These are phyloP conservation scores for Pezicula carpinea DNA, from an alignment of 2,329 filamentous ascomycete genomes.

Conservation along the genomic window DNA sequence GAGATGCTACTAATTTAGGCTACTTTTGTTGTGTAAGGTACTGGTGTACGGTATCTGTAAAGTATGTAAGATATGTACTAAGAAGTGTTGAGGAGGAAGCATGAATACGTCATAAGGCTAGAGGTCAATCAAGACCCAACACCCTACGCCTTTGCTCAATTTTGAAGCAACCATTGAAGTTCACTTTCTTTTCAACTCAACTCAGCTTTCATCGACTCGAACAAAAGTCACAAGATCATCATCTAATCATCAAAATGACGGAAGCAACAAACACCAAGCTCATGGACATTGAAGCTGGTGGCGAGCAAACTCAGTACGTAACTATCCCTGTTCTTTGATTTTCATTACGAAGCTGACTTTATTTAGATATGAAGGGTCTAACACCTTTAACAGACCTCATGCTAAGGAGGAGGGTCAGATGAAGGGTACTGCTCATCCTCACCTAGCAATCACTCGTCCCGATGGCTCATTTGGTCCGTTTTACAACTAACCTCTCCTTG, in stretches of 20 bases:
- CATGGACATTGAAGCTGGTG: slow-evolving; percentile 55
- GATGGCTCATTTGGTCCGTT: too few species aligned
- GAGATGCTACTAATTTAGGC: too few species aligned
- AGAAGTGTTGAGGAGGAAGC: too few species aligned
- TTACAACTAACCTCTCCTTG: too few species aligned
- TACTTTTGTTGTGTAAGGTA: too few species aligned
- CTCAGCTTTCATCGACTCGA: too few species aligned
- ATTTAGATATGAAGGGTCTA: slow-evolving; percentile 52
- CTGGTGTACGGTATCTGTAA: too few species aligned
- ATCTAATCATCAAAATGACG: slow-evolving; percentile 7
- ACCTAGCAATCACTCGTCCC: too few species aligned
- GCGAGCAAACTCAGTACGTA: slow-evolving; percentile 53
- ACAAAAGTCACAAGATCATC: not conserved
- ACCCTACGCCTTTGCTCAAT: too few species aligned
- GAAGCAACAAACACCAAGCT: slow-evolving; percentile 33
- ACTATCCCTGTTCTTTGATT: not conserved
- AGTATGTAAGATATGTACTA: too few species aligned
- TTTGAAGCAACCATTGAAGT: not conserved
- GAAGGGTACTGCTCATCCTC: slow-evolving; percentile 36
- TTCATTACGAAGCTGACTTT: not conserved
- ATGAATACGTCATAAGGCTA: too few species aligned
- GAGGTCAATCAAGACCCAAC: too few species aligned
- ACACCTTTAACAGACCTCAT: slow-evolving; percentile 43
- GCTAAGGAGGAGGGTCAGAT: slow-evolving; percentile 53
- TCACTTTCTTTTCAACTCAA: not conserved